These are phyloP conservation scores for Physaria fendleri DNA, from an alignment of 345 rosid species.

Conservation along the genomic window DNA sequence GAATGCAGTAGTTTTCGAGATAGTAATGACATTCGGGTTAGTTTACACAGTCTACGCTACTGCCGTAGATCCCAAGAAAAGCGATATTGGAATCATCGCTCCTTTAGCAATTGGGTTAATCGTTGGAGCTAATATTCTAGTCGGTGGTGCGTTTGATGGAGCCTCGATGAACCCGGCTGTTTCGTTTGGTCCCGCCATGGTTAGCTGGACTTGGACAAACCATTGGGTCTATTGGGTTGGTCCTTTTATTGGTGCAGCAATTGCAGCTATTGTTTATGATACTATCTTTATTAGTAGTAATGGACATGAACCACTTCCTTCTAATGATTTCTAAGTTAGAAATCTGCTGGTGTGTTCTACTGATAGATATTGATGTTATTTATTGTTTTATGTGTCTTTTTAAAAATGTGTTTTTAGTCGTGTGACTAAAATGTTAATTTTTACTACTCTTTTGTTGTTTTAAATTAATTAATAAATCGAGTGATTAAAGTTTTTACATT, in stretches of 20 bases:
- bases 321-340: conserved; percentile 41
- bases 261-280: conserved; percentile 65
- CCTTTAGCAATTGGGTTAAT: conserved; percentile 87
- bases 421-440: conserved; percentile 15
- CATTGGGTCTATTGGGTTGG: conserved; percentile 98
- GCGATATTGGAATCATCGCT: conserved; percentile 69
- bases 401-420: not conserved
- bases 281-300: conserved; percentile 43
- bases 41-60: conserved; percentile 91
- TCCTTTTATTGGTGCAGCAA: conserved; percentile 64
- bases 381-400: not conserved
- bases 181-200: conserved; percentile 89
- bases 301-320: conserved; percentile 67
- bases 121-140: conserved; percentile 89
- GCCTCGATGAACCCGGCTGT: conserved; percentile 98
- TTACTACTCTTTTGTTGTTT: not conserved
- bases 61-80: conserved; percentile 87
- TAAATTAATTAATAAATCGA: conserved; percentile 7
- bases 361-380: not conserved
- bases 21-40: conserved; percentile 90
- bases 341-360: not conserved
- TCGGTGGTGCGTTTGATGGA: conserved; percentile 85
- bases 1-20: conserved; percentile 83
- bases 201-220: conserved; percentile 87
- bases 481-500: not conserved